These are phyloP conservation scores for Quercus tomentella DNA, from an alignment of 331 rosid species.

Conservation along the genomic window DNA sequence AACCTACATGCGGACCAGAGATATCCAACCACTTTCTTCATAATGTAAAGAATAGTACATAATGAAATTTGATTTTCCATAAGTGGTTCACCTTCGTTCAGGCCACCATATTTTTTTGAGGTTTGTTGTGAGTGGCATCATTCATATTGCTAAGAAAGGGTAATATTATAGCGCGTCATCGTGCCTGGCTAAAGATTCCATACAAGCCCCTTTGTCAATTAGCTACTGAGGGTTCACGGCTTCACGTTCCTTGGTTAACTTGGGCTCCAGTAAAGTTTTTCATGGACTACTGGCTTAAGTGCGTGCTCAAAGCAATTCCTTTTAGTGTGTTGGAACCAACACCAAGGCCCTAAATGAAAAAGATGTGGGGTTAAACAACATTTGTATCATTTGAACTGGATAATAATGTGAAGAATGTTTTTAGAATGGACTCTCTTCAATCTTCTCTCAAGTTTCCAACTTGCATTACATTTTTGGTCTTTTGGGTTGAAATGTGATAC, in stretches of 20 bases:
- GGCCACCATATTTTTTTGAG: neutral
- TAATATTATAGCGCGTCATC: neutral
- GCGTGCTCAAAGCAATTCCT: neutral
- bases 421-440: too few species aligned
- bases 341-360: neutral
- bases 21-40: slow-evolving; percentile 63
- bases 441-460: too few species aligned
- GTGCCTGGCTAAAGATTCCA: neutral
- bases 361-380: too few species aligned
- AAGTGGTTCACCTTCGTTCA: neutral
- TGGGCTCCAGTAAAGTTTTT: neutral
- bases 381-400: too few species aligned
- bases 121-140: neutral
- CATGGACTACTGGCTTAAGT: neutral
- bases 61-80: slow-evolving; percentile 13
- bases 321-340: neutral
- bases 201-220: neutral
- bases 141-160: neutral
- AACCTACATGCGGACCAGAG: slow-evolving; percentile 79
- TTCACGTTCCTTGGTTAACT: neutral
- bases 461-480: too few species aligned
- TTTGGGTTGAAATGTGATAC: too few species aligned
- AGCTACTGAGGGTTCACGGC: neutral
- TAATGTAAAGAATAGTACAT: slow-evolving; percentile 42
- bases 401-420: too few species aligned